Percentiles rank a stretch among this genome's conserved stretches.
These are phyloP conservation scores for Yamadazyma triangularis DNA, from an alignment of 1,139 yeast species.

Conservation along the genomic window DNA sequence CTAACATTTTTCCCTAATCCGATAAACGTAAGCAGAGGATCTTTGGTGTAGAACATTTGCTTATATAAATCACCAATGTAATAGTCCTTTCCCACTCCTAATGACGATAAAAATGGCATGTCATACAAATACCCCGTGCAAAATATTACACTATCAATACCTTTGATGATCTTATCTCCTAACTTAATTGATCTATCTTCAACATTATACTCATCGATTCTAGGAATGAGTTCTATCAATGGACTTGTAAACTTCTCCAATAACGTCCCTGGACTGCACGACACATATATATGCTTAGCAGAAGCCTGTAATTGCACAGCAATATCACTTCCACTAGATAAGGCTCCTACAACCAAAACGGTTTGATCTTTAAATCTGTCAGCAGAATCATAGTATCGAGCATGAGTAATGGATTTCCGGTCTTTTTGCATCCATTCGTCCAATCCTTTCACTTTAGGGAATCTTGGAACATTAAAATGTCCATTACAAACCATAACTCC, in stretches of 20 bases:
- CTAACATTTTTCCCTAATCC: conserved; percentile 36
- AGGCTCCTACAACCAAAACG: conserved; percentile 45
- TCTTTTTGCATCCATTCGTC: conserved; percentile 28
- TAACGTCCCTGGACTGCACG: conserved; percentile 18
- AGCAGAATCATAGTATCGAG: conserved; percentile 36
- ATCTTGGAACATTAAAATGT: conserved; percentile 41
- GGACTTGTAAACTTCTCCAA: conserved; percentile 5
- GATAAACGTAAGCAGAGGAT: conserved; percentile 36
- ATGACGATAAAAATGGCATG: conserved; percentile 34
- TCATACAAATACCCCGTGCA: conserved; percentile 47
- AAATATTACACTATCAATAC: conserved; percentile 35
- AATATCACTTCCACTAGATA: conserved; percentile 46
- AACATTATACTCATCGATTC: conserved; percentile 24
- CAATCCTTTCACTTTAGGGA: conserved; percentile 41
- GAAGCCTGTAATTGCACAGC: conserved; percentile 37
- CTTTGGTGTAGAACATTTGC: conserved; percentile 41
- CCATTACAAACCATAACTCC: conserved; percentile 45
- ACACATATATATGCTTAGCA: conserved; percentile 34
- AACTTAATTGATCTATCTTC: conserved; percentile 22
- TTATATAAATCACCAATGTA: conserved; percentile 29
- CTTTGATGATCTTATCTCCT: conserved; percentile 14
- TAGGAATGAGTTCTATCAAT: conserved; percentile 16
- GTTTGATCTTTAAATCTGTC: conserved; percentile 24
- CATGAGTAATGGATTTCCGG: conserved; percentile 34
- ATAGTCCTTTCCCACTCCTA: conserved; percentile 1